A percentile compares a stretch with the other conserved stretches of the same genome.
Conservation (phyloP, 2,329 filamentous ascomycete species). For the Leptographium flavum region DNA sequence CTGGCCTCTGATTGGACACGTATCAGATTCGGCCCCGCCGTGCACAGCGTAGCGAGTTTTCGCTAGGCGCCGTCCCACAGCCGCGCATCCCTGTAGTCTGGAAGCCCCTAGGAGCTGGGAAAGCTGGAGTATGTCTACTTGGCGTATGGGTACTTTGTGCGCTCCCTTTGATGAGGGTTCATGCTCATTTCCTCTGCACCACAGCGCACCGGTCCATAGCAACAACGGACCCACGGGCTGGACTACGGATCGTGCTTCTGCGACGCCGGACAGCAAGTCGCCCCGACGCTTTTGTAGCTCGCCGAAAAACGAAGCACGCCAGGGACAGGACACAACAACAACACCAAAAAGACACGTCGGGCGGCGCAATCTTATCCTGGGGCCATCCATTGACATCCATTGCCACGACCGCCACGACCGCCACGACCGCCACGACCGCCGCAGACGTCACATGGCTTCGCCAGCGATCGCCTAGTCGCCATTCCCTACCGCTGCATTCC, state of each 20-base stretch:
- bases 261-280: neutral
- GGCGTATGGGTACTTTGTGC: neutral
- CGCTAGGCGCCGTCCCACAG: neutral
- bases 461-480: neutral
- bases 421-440: too few relatives aligned
- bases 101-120: neutral
- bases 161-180: neutral
- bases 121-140: too few relatives aligned
- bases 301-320: neutral
- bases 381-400: neutral
- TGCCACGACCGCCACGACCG: too few relatives aligned
- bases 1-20: neutral
- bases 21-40: too few relatives aligned
- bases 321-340: neutral
- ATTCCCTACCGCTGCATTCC: neutral
- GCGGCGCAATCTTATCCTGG: neutral
- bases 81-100: neutral
- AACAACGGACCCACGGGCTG: too few relatives aligned
- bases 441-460: neutral
- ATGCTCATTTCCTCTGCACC: conserved; percentile 1
- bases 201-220: too few relatives aligned
- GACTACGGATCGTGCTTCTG: neutral
- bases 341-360: neutral
- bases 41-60: too few relatives aligned
- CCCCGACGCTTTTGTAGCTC: neutral